phyloP scores from a whole-genome alignment of 164 flowering plant genomes.

The Euptelea pleiosperma region DNA sequence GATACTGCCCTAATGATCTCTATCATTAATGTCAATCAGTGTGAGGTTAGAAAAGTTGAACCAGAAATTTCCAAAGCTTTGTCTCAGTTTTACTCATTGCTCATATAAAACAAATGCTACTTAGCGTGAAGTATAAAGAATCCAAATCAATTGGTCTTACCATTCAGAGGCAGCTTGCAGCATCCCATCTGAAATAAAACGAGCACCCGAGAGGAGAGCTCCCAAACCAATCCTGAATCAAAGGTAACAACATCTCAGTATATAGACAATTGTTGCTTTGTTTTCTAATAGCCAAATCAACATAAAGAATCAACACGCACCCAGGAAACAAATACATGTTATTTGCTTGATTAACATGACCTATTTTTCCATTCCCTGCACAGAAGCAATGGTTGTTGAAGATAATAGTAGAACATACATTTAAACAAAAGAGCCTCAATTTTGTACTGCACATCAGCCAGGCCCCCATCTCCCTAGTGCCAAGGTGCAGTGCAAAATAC shows the following conservation, averaged over 20 bases:
- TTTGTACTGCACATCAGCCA: no score
- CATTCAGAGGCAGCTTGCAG: constrained; percentile 94
- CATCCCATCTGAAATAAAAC: constrained; percentile 84
- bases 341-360: constrained; percentile 97
- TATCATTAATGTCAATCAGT: not conserved
- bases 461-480: no score
- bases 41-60: not conserved
- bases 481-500: no score
- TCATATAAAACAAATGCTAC: not conserved
- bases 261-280: not conserved
- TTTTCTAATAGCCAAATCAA: not conserved
- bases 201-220: constrained; percentile 83
- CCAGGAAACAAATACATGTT: constrained; percentile 99
- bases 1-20: not conserved
- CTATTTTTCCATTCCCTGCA: constrained; percentile 78
- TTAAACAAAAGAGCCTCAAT: not conserved
- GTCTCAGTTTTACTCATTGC: not conserved
- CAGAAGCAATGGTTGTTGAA: not conserved
- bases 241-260: constrained; percentile 10
- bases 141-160: constrained; percentile 35
- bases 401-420: constrained; percentile 1
- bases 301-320: constrained; percentile 36
- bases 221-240: constrained; percentile 90
- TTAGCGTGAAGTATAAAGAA: not conserved
- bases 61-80: not conserved